Evolutionary conservation across 2,329 filamentous ascomycete species (phyloP).

Genomic region (Neofusicoccum sp.): DNA sequence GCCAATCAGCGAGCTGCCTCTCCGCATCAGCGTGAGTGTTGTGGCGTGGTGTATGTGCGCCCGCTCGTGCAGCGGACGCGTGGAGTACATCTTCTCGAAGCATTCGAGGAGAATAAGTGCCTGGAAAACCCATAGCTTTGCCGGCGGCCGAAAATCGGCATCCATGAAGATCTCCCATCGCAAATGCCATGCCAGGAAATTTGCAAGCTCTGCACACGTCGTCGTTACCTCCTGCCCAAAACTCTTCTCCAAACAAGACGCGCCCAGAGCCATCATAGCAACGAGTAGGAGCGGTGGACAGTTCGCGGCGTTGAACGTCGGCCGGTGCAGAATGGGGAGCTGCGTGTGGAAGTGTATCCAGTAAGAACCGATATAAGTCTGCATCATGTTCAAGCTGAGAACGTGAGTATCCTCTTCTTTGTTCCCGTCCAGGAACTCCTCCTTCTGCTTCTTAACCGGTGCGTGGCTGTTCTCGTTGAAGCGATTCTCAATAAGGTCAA

Average conservation of each 20-base stretch:
- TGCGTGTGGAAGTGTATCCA: constrained; percentile 96
- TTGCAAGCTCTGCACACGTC: constrained; percentile 77
- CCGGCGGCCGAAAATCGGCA: constrained; percentile 81
- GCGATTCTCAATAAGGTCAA: constrained; percentile 74
- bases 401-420: constrained; percentile 60
- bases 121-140: constrained; percentile 95
- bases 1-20: constrained; percentile 86
- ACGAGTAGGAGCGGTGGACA: constrained; percentile 82
- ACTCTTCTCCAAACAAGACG: constrained; percentile 80
- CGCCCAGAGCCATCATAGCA: constrained; percentile 88
- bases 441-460: constrained; percentile 71
- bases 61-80: constrained; percentile 84
- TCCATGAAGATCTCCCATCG: constrained; percentile 96
- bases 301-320: constrained; percentile 85
- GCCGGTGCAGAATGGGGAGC: constrained; percentile 89
- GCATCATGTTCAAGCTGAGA: constrained; percentile 90
- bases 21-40: constrained; percentile 90
- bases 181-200: constrained; percentile 90
- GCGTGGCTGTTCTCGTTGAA: constrained; percentile 80
- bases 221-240: constrained; percentile 72
- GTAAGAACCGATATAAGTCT: constrained; percentile 82
- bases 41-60: constrained; percentile 97
- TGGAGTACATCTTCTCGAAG: constrained; percentile 98
- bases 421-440: constrained; percentile 75
- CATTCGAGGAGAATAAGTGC: constrained; percentile 83